Evolutionary conservation across 106 monocot genomes (phyloP), one percentile per base, ranked within the genome.

Genomic region (Platanthera guangdongensis): DNA sequence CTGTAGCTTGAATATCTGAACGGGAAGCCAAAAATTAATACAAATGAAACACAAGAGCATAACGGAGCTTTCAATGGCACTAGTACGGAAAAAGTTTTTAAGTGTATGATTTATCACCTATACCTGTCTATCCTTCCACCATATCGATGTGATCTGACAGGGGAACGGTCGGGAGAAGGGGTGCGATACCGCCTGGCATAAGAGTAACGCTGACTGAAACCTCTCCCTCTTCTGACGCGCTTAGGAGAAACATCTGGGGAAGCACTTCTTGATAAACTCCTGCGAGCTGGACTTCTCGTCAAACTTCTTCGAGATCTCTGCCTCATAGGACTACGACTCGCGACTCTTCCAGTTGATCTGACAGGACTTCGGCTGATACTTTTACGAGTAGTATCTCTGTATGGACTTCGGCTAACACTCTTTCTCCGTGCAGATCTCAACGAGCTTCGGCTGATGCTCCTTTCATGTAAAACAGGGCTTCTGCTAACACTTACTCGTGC

Each of bases 161-260:
- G 92, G 57, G 91, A 90, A 47, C 89, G 91, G 60, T 89, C 91
- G 28, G 94, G 89, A 46, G 96, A 89, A 19, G 89, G 97, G 22
- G 97, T 94, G 2, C 94, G 79, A 60, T 97, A 94, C 50, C 86
- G 78, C 75, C 97, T 81, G 14, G 91, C 93, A 86, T 88, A 97
- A 0, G 91, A 89, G 74, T 91, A 97, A 15, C 80, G 83, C 65
- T 94, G 81, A 51, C 89, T 97, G 57, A 97, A 97, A 67, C 97
- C 97, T 6, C 97, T 81, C 7, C 97, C 97, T 59, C 94, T 83
- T 78, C 91, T 83, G 19, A 94, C 86, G 22, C 94, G 93, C 75
- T 87, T 90, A 4, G 95, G 87, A 5, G 92, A 92, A 39, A 81
- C 90, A 83, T 87, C 89, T 13, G 91, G 97, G 16, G 97, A 97